Evolutionary conservation across 2,329 filamentous ascomycete species (phyloP), one percentile per base, ranked within the genome.

Genomic region (Colletotrichum limetticola): DNA sequence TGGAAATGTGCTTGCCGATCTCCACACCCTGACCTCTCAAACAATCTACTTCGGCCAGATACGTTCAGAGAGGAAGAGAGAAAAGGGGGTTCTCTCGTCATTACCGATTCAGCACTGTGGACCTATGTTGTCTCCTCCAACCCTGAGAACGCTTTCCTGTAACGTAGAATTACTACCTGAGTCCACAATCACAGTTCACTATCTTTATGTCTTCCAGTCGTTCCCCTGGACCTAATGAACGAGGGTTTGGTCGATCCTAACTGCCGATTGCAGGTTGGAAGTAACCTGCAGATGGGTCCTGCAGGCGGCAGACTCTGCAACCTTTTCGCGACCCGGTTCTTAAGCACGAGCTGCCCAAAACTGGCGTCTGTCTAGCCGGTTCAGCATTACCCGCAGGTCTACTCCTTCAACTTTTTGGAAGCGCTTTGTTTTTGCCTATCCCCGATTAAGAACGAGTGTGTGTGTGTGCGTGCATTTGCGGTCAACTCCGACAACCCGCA

Each of bases 121-220:
- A 57, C 35, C 49, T 14, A 24, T 26, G 57, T 42, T 59, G 30
- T 9, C 30, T 35, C 52, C 28, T 35, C 14, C 32, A 24, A 37
- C 57, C 63, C 62, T 28, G 68, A 62, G 35, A 19, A 56, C 26
- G 63, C 16, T 24, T 56, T 26, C 26, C 30, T 61, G 26, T 14
- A 35, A 32, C 24, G 32, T 22, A 19, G 52, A 28, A 62, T 60
- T 71, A 61, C 68, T 55, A 71, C 63, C 30, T 56, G 26, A 67
- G 28, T 56, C 68, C 62, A 67, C 63, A 35, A 49, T 57, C 24
- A 66, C 53, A 53, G 30, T 42, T 19, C 22, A 55, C 28, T 26
- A 42, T 26, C 57, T 26, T 8, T 4, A 19, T 24, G 30, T 8
- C 35, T 11, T 59, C 24, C 22, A n/a, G 26, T 22, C 26, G 26